phyloP scores from a whole-genome alignment of 176 grass and related monocot genomes.

The Pontederia crassipes region DNA sequence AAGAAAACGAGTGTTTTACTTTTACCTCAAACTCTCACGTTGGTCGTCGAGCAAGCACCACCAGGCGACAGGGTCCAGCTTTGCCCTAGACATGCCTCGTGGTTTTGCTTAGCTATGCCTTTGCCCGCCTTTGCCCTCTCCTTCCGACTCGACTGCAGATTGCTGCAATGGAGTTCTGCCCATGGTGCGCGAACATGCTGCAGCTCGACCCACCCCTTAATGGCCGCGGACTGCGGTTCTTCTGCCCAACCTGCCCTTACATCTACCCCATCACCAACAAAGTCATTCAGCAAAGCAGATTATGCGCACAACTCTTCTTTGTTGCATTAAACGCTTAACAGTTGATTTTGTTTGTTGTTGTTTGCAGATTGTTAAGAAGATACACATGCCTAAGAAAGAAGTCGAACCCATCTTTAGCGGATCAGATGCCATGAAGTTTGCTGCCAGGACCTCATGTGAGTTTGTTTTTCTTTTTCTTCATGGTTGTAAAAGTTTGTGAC shows the following conservation, averaged over 20 bases:
- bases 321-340: background rate
- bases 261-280: conserved; percentile 53
- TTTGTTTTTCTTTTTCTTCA: background rate
- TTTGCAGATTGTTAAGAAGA: conserved; percentile 59
- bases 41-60: too few relatives aligned
- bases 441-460: conserved; percentile 40
- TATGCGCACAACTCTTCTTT: background rate
- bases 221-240: conserved; percentile 37
- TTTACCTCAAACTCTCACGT: too few relatives aligned
- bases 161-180: conserved; percentile 66
- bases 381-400: conserved; percentile 45
- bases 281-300: conserved; percentile 17
- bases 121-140: too few relatives aligned
- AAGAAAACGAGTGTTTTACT: too few relatives aligned
- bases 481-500: background rate
- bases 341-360: background rate
- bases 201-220: conserved; percentile 52
- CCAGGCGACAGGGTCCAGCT: too few relatives aligned
- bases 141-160: too few relatives aligned
- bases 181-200: conserved; percentile 53
- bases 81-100: too few relatives aligned
- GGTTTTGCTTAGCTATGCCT: too few relatives aligned
- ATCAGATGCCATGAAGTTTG: conserved; percentile 33
- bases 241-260: conserved; percentile 67
- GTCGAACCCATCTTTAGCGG: conserved; percentile 51